These are phyloP conservation scores for Cyclotella distinguenda DNA, from an alignment of 108 stramenopile species.

Conservation along the genomic window DNA sequence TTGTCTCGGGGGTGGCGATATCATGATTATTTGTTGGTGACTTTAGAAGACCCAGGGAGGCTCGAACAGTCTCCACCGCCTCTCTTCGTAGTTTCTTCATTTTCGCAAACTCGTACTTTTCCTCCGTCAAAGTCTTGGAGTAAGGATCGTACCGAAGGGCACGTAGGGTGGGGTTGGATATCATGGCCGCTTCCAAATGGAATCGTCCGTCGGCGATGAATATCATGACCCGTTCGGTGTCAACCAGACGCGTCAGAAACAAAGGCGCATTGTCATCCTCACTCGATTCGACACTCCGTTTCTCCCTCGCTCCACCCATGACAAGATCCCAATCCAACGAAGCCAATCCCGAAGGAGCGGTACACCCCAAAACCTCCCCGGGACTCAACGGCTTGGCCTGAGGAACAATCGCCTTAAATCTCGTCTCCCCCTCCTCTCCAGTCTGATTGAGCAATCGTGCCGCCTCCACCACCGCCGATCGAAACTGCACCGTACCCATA, in stretches of 20 bases:
- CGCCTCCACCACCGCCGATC: conserved; percentile 84
- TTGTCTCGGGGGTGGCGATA: not conserved
- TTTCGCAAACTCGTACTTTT: conserved; percentile 86
- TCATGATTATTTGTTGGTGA: not conserved
- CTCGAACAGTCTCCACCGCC: conserved; percentile 51
- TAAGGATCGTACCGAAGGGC: conserved; percentile 97
- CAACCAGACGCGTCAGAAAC: not conserved
- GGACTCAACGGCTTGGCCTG: conserved; percentile 92
- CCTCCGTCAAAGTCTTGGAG: conserved; percentile 86
- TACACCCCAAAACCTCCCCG: conserved; percentile 98
- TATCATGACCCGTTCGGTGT: conserved; percentile 66
- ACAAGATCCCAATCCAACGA: conserved; percentile 21
- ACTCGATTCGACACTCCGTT: not conserved
- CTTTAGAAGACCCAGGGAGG: conserved; percentile 19
- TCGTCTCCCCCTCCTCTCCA: not conserved
- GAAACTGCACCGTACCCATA: conserved; percentile 88
- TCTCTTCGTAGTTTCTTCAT: conserved; percentile 79
- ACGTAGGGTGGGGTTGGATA: conserved; percentile 88
- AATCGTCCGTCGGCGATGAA: conserved; percentile 99
- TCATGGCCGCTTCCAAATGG: conserved; percentile 98
- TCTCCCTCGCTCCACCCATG: conserved; percentile 5
- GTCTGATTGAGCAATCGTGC: conserved; percentile 41
- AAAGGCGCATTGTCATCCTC: not conserved
- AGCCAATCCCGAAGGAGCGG: conserved; percentile 68
- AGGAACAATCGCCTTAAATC: conserved; percentile 54